phyloP scores from a whole-genome alignment of 371 early-diverging fungal species.

The Mucor lusitanicus region DNA sequence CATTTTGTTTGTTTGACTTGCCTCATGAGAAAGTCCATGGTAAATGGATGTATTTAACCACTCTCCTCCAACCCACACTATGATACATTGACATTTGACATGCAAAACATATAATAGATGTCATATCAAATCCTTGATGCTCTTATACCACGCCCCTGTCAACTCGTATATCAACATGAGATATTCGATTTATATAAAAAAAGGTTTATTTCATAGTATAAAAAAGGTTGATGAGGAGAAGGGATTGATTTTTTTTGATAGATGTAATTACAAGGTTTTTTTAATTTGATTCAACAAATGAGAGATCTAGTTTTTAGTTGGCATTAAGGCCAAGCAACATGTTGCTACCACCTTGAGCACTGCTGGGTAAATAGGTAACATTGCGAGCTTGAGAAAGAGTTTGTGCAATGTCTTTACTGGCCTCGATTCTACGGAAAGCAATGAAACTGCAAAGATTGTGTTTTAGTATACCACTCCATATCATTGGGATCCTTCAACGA shows the following conservation, averaged over 20 bases:
- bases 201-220: not conserved
- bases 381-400: conserved; percentile 83
- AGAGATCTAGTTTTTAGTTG: not conserved
- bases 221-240: not conserved
- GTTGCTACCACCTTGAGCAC: conserved; percentile 48
- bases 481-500: not conserved
- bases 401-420: conserved; percentile 95
- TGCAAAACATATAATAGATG: no score
- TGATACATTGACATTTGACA: no score
- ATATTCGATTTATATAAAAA: no score
- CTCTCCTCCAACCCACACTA: no score
- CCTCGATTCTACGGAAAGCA: conserved; percentile 97
- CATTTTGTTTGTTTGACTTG: no score
- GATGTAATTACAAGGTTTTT: not conserved
- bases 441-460: conserved; percentile 51
- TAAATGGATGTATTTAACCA: no score
- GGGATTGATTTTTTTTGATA: not conserved
- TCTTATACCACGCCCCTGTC: not conserved
- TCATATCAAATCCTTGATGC: not conserved
- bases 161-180: not conserved
- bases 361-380: conserved; percentile 91
- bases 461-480: not conserved
- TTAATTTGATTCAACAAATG: conserved; percentile 1
- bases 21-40: no score
- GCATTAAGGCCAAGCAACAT: conserved; percentile 56